These are phyloP conservation scores for Bryoglossum gracile DNA, from an alignment of 495 filamentous ascomycete species.

Conservation along the genomic window DNA sequence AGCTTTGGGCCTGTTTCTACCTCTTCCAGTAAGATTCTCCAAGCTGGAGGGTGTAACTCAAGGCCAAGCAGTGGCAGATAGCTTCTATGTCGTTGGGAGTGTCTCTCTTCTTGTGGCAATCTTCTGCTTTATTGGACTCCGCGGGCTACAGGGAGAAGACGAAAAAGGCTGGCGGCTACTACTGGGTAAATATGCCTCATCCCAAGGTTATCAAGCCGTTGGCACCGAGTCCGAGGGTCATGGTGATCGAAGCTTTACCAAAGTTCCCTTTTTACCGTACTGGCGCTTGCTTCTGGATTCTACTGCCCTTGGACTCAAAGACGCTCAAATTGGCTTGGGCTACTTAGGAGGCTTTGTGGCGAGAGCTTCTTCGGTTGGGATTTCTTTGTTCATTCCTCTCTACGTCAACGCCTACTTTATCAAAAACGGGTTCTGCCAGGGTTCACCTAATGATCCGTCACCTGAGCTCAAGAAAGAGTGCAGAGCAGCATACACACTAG, in stretches of 20 bases:
- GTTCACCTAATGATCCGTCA: slow-evolving; percentile 46
- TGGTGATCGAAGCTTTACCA: neutral
- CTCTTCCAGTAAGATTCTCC: slow-evolving; percentile 71
- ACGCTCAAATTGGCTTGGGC: slow-evolving; percentile 71
- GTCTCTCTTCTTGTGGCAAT: slow-evolving; percentile 66
- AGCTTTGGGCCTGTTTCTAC: slow-evolving; percentile 73
- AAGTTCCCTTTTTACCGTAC: slow-evolving; percentile 34
- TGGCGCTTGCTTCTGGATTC: slow-evolving; percentile 53
- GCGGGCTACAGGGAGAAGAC: slow-evolving; percentile 69
- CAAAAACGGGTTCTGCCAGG: slow-evolving; percentile 66
- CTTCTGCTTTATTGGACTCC: slow-evolving; percentile 74
- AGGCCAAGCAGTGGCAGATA: slow-evolving; percentile 61
- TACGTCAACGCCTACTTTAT: slow-evolving; percentile 88
- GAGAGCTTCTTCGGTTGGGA: slow-evolving; percentile 89
- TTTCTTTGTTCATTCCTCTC: slow-evolving; percentile 88
- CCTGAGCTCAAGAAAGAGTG: slow-evolving; percentile 75
- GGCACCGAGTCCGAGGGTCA: neutral
- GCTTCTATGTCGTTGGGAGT: slow-evolving; percentile 75
- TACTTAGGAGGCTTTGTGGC: slow-evolving; percentile 95
- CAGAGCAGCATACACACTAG: slow-evolving; percentile 73
- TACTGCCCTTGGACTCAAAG: slow-evolving; percentile 61
- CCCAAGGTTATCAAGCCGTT: slow-evolving; percentile 17
- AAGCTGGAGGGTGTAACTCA: slow-evolving; percentile 57
- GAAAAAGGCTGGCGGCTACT: slow-evolving; percentile 58
- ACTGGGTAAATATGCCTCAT: slow-evolving; percentile 28